Conservation (phyloP, 2,329 filamentous ascomycete species). For the Colletotrichum tabaci region DNA sequence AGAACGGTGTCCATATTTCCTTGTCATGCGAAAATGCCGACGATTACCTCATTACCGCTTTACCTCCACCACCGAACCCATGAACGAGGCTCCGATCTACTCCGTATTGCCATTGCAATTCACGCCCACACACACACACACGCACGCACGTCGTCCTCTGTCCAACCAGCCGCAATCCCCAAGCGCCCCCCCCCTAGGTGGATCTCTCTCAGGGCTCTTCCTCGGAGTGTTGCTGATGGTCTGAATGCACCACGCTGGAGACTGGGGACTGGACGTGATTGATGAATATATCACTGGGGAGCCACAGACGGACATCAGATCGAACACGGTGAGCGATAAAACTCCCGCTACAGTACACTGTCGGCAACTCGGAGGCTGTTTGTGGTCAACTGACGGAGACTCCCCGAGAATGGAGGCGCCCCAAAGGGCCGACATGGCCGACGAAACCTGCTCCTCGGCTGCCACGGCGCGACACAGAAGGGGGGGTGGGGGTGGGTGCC, state of each 20-base stretch:
- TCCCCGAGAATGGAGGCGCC: constrained; percentile 31
- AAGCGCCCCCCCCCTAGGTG: constrained; percentile 18
- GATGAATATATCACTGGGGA: background rate
- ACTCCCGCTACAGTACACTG: constrained; percentile 23
- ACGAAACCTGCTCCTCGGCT: constrained; percentile 22
- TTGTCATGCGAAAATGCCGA: background rate
- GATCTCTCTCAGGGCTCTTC: constrained; percentile 22
- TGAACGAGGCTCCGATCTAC: background rate
- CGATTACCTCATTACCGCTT: constrained; percentile 1
- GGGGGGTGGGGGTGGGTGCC: background rate
- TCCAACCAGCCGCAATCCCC: constrained; percentile 32
- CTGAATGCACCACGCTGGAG: background rate
- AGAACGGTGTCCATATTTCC: too few relatives aligned
- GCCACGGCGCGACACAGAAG: constrained; percentile 20
- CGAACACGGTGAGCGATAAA: constrained; percentile 23
- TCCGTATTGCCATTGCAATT: constrained; percentile 1
- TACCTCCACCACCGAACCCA: constrained; percentile 15
- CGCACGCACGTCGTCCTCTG: background rate
- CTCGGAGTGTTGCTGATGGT: constrained; percentile 26
- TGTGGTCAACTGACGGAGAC: constrained; percentile 17
- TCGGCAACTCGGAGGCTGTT: background rate
- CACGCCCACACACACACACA: constrained; percentile 22
- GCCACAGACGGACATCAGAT: constrained; percentile 4
- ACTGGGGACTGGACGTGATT: background rate
- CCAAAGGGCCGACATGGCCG: constrained; percentile 33